Evolutionary conservation across 2,329 filamentous ascomycete species (phyloP).

Genomic region (Cladobotryum protrusum): DNA sequence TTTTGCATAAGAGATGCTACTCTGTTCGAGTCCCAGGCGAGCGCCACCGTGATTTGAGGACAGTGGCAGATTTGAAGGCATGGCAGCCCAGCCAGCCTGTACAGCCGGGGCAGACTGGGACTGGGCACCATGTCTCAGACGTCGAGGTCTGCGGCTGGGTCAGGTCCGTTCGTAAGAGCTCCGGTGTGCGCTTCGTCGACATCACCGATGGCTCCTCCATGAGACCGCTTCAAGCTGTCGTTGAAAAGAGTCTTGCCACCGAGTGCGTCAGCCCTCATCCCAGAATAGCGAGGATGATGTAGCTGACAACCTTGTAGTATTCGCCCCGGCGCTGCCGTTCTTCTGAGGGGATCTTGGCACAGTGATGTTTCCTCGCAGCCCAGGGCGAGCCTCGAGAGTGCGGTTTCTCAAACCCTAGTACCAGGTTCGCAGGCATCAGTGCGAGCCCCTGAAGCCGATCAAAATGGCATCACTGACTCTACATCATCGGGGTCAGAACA

Average conservation of each 20-base stretch:
- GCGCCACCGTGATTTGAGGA: constrained; percentile 30
- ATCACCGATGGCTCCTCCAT: constrained; percentile 83
- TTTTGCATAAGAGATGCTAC: constrained; percentile 20
- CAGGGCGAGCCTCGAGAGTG: constrained; percentile 1
- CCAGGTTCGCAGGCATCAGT: no score
- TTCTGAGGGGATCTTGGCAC: constrained; percentile 69
- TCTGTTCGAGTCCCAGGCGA: constrained; percentile 27
- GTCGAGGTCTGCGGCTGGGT: constrained; percentile 71
- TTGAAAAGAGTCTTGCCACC: constrained; percentile 64
- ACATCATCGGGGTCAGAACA: constrained; percentile 2
- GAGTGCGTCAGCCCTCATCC: constrained; percentile 49
- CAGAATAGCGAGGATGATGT: constrained; percentile 2
- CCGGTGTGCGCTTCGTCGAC: constrained; percentile 74
- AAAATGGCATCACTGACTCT: constrained; percentile 6
- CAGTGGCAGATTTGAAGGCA: constrained; percentile 51
- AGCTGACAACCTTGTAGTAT: constrained; percentile 47
- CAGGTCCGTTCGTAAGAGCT: constrained; percentile 79
- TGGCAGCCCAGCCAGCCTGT: constrained; percentile 36
- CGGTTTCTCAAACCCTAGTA: not conserved
- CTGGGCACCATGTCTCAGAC: constrained; percentile 29
- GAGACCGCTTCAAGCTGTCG: constrained; percentile 71
- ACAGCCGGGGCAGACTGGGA: not conserved
- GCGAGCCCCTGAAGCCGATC: not conserved
- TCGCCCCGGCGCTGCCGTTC: constrained; percentile 73
- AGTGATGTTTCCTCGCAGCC: constrained; percentile 14